Evolutionary conservation across 2,329 filamentous ascomycete genomes (phyloP), one percentile per base, ranked within the genome.

Genomic region (Elsinoe australis): DNA sequence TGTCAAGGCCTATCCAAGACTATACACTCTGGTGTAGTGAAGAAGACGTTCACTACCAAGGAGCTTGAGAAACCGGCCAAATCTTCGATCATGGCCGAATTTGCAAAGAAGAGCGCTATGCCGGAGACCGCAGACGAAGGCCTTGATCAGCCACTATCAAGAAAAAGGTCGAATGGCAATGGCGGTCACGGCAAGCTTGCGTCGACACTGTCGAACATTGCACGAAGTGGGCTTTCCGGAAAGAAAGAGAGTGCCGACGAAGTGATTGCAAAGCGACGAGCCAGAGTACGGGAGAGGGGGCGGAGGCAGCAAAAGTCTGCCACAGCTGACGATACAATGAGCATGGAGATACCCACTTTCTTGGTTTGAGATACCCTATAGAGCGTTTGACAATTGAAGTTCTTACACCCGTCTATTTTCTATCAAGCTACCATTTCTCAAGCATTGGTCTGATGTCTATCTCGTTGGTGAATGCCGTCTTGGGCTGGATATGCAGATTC

Each of bases 381-480:
- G 34, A 32, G n/a, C 24, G 29, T 21, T 19, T 32, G 17, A 31
- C n/a, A n/a, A n/a, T n/a, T n/a, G n/a, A n/a, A n/a, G n/a, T n/a
- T n/a, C n/a, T n/a, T n/a, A n/a, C n/a, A n/a, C n/a, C n/a, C n/a
- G n/a, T n/a, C n/a, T n/a, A n/a, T n/a, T n/a, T n/a, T n/a, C n/a
- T n/a, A n/a, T n/a, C n/a, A n/a, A n/a, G n/a, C n/a, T 74, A 89
- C 72, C 85, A 94, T 64, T 89, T 94, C 72, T 94, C 87, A 46
- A 88, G 72, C 64, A 79, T 88, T 1, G 87, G 87, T 53, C 87
- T 72, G 22, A 89, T 69, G 64, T 94, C 87, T 56, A 94, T 65
- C 67, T 94, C 86, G 60, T 86, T 85, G 0, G 85, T 88, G 59
- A 90, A 94, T 2, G 79, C 79, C 4, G 83, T 86, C 56, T 78